Conservation (phyloP, 495 filamentous ascomycete species). For the Tricharina praecox region DNA sequence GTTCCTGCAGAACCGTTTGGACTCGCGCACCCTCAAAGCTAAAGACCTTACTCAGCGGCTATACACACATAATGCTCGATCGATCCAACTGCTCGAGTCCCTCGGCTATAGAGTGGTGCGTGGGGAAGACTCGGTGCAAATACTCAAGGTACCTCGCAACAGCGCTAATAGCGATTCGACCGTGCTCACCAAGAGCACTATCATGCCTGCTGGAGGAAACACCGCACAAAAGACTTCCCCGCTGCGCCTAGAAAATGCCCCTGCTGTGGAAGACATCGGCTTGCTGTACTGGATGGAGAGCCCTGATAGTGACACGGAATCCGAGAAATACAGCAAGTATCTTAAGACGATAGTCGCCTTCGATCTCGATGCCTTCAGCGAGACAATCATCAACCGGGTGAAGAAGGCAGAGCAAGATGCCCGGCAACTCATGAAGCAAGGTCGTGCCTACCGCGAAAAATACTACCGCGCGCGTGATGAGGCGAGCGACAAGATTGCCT, state of each 20-base stretch:
- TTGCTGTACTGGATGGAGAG: conserved; percentile 65
- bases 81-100: conserved; percentile 63
- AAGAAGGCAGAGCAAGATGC: conserved; percentile 81
- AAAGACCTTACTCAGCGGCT: conserved; percentile 71
- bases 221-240: conserved; percentile 11
- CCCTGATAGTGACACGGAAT: conserved; percentile 46
- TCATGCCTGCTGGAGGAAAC: conserved; percentile 31
- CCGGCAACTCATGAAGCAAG: conserved; percentile 79
- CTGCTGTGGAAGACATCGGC: conserved; percentile 39
- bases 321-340: conserved; percentile 52
- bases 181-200: conserved; percentile 33
- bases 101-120: conserved; percentile 66
- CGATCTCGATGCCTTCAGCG: conserved; percentile 64
- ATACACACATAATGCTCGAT: conserved; percentile 56
- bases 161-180: conserved; percentile 44
- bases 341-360: conserved; percentile 54
- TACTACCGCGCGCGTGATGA: conserved; percentile 70
- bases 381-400: conserved; percentile 65
- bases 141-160: conserved; percentile 51
- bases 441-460: conserved; percentile 71
- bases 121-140: conserved; percentile 45
- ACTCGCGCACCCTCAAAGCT: conserved; percentile 47
- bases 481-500: conserved; percentile 92
- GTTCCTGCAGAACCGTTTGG: conserved; percentile 42
- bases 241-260: conserved; percentile 14